Conservation (phyloP, 179 eudicot genomes). For the Pouteria campechiana region DNA sequence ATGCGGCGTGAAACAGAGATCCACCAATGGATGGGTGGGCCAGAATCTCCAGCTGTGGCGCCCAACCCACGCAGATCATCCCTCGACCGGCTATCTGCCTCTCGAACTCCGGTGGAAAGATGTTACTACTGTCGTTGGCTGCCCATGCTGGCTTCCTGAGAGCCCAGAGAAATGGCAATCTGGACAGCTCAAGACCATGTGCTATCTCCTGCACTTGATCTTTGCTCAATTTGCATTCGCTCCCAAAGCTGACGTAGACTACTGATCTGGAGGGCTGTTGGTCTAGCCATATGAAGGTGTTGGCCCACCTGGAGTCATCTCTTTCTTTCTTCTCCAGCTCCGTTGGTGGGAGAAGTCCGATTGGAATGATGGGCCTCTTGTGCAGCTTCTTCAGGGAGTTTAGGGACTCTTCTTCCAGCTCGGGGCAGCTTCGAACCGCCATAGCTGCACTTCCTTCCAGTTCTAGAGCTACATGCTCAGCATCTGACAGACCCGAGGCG, state of each 20-base stretch:
- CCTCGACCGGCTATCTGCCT: conserved; percentile 8
- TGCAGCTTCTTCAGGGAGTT: conserved; percentile 23
- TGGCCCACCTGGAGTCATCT: not conserved
- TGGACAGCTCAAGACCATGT: not conserved
- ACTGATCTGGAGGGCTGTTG: not conserved
- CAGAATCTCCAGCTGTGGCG: conserved; percentile 17
- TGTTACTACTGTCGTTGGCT: not conserved
- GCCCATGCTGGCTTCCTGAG: conserved; percentile 4
- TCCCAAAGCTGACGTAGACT: conserved; percentile 1
- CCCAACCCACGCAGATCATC: conserved; percentile 18
- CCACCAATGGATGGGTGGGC: conserved; percentile 14
- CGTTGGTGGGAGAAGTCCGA: conserved; percentile 18
- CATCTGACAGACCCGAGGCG: not conserved
- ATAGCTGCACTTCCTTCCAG: conserved; percentile 4
- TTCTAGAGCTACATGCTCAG: conserved; percentile 1
- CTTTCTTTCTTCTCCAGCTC: not conserved
- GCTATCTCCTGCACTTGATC: conserved; percentile 3
- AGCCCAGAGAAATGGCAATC: conserved; percentile 1
- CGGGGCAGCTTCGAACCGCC: no score
- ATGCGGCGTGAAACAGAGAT: conserved; percentile 12
- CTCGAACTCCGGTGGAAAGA: conserved; percentile 9
- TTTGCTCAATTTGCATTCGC: not conserved
- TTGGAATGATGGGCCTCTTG: conserved; percentile 20
- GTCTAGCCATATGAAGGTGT: conserved; percentile 6
- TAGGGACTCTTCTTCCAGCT: conserved; percentile 27